Evolutionary conservation across 2,329 filamentous ascomycete species (phyloP).

Genomic region (Cercospora zeae-maydis): DNA sequence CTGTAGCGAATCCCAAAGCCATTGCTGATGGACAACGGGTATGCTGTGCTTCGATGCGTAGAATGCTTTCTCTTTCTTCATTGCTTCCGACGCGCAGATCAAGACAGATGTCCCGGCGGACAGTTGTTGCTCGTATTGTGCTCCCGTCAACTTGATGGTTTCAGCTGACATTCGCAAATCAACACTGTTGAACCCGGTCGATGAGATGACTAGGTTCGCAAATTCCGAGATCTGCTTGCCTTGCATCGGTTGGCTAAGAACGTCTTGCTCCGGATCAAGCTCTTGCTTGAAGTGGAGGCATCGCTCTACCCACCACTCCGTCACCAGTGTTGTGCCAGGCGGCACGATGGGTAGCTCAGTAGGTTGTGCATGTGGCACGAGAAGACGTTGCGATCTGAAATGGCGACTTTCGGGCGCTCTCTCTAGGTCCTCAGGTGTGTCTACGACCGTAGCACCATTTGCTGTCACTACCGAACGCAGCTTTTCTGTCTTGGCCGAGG

Average conservation of each 20-base stretch:
- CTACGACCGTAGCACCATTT: conserved; percentile 34
- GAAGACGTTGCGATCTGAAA: conserved; percentile 25
- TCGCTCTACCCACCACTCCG: conserved; percentile 89
- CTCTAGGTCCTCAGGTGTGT: conserved; percentile 24
- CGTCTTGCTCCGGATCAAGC: conserved; percentile 64
- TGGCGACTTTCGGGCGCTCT: conserved; percentile 16
- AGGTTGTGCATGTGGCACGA: conserved; percentile 36
- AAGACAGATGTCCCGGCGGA: conserved; percentile 70
- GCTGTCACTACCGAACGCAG: conserved; percentile 27
- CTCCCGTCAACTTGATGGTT: conserved; percentile 66
- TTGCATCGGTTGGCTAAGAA: conserved; percentile 73
- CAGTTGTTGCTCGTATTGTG: conserved; percentile 74
- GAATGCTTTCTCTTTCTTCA: conserved; percentile 70
- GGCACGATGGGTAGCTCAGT: conserved; percentile 27
- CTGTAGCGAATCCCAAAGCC: conserved; percentile 79
- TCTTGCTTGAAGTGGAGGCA: conserved; percentile 75
- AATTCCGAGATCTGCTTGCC: conserved; percentile 54
- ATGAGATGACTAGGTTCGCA: conserved; percentile 58
- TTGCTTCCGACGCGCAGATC: conserved; percentile 54
- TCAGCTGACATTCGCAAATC: conserved; percentile 83
- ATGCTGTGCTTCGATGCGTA: conserved; percentile 72
- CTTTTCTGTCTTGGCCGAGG: conserved; percentile 18
- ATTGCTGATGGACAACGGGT: conserved; percentile 74
- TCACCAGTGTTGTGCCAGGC: conserved; percentile 54
- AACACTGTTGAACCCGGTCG: conserved; percentile 49